Conservation (phyloP, 805 yeast genomes). For the Pichia cabralensis region DNA sequence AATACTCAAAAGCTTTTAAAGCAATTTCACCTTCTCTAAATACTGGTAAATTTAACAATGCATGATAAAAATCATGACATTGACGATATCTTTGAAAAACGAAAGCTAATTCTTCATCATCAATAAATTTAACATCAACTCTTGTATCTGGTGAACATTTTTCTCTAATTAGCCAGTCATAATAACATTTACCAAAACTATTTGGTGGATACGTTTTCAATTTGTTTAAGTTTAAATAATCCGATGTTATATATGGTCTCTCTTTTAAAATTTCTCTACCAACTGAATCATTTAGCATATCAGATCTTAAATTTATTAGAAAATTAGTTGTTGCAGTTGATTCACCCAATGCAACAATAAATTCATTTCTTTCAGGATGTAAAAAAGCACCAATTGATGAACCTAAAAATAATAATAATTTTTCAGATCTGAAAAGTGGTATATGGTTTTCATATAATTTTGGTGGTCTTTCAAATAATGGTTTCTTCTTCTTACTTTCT, state of each 20-base stretch:
- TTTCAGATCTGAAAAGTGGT: slow-evolving; percentile 58
- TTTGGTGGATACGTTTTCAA: slow-evolving; percentile 52
- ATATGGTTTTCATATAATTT: slow-evolving; percentile 69
- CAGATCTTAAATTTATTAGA: slow-evolving; percentile 48
- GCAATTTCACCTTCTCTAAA: slow-evolving; percentile 95
- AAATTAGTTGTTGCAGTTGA: slow-evolving; percentile 71
- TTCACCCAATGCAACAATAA: slow-evolving; percentile 81
- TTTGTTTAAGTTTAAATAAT: slow-evolving; percentile 52
- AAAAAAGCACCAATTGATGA: slow-evolving; percentile 71
- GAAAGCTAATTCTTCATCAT: slow-evolving; percentile 83
- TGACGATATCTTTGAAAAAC: slow-evolving; percentile 92
- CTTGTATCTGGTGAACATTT: slow-evolving; percentile 92
- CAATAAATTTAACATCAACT: slow-evolving; percentile 77
- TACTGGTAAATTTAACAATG: slow-evolving; percentile 82
- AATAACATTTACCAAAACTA: slow-evolving; percentile 72
- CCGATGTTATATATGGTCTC: slow-evolving; percentile 73
- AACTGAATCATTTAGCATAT: slow-evolving; percentile 64
- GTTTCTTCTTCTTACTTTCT: slow-evolving; percentile 5
- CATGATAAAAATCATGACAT: slow-evolving; percentile 94
- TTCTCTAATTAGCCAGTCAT: slow-evolving; percentile 73
- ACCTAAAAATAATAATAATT: slow-evolving; percentile 51
- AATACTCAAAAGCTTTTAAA: slow-evolving; percentile 83
- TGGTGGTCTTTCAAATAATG: slow-evolving; percentile 30
- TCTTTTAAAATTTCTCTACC: slow-evolving; percentile 77
- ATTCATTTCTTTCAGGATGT: slow-evolving; percentile 68